Percentiles rank a stretch among this genome's conserved stretches.
Conservation (phyloP, 495 filamentous ascomycete genomes). For the Neurospora sp. region DNA sequence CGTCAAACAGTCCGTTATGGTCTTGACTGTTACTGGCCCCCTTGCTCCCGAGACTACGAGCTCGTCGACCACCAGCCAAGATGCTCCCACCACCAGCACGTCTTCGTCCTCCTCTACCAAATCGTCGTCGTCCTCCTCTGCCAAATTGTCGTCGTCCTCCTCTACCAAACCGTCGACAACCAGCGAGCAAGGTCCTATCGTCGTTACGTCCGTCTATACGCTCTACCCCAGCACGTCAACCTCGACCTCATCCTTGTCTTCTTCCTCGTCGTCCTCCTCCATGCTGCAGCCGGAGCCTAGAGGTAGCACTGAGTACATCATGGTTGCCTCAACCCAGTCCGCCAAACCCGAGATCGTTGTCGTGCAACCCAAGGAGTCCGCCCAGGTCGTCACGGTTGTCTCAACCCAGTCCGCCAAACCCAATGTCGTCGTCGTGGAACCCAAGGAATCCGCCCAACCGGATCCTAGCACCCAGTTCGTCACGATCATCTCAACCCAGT, state of each 20-base stretch:
- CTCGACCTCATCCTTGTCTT: background rate
- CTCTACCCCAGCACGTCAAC: background rate
- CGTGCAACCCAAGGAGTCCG: background rate
- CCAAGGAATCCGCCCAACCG: background rate
- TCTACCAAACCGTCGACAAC: background rate
- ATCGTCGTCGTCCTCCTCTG: background rate
- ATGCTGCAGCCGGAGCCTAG: background rate
- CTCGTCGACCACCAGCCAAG: too few species aligned
- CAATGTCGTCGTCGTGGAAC: background rate
- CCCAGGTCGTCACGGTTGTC: background rate
- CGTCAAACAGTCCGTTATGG: background rate
- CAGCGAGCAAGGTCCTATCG: background rate
- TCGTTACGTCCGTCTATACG: background rate
- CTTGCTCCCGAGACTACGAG: background rate
- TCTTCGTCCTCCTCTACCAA: background rate
- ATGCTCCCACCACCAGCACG: background rate
- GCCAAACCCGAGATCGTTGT: background rate
- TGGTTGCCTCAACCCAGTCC: background rate
- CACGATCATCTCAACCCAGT: background rate
- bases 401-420: background rate
- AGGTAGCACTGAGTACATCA: background rate
- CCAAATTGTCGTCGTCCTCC: background rate
- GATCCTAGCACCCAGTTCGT: background rate
- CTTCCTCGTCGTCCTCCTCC: background rate
- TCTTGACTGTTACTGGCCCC: background rate